These are phyloP conservation scores for Trametes pubescens DNA, from an alignment of 1,284 basidiomycete genomes.

Conservation along the genomic window DNA sequence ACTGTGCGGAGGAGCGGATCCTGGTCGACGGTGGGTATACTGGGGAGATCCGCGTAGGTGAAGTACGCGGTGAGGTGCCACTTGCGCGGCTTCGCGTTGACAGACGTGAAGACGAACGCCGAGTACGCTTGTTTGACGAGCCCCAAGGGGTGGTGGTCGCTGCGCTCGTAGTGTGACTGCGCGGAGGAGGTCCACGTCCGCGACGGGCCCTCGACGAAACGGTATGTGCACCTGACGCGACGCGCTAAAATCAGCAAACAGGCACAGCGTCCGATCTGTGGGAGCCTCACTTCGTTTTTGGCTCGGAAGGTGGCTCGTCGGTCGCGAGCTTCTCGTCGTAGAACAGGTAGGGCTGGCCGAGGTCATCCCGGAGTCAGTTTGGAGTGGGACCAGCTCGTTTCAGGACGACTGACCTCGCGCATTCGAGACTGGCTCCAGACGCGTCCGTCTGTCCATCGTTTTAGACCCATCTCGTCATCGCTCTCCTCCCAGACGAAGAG, in stretches of 20 bases:
- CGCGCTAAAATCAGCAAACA: slow-evolving; percentile 24
- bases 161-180: slow-evolving; percentile 64
- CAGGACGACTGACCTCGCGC: slow-evolving; percentile 56
- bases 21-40: slow-evolving; percentile 64
- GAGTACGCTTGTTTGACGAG: slow-evolving; percentile 73
- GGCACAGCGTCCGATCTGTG: slow-evolving; percentile 23
- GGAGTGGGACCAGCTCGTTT: slow-evolving; percentile 22
- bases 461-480: slow-evolving; percentile 67
- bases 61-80: slow-evolving; percentile 73
- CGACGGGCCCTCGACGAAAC: slow-evolving; percentile 65
- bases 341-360: slow-evolving; percentile 64
- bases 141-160: slow-evolving; percentile 58
- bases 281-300: slow-evolving; percentile 50
- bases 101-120: slow-evolving; percentile 60
- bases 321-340: slow-evolving; percentile 68
- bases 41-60: slow-evolving; percentile 65
- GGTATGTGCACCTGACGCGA: slow-evolving; percentile 49
- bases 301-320: slow-evolving; percentile 48
- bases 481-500: slow-evolving; percentile 75
- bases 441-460: slow-evolving; percentile 71
- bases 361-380: slow-evolving; percentile 22
- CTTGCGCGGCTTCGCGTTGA: slow-evolving; percentile 58
- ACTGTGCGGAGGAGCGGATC: slow-evolving; percentile 60
- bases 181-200: slow-evolving; percentile 61
- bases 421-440: slow-evolving; percentile 73